Percentiles rank a stretch among this genome's conserved stretches.
Evolutionary conservation across 108 stramenopile genomes (phyloP).

Genomic region (Stephanodiscus minutulus): DNA sequence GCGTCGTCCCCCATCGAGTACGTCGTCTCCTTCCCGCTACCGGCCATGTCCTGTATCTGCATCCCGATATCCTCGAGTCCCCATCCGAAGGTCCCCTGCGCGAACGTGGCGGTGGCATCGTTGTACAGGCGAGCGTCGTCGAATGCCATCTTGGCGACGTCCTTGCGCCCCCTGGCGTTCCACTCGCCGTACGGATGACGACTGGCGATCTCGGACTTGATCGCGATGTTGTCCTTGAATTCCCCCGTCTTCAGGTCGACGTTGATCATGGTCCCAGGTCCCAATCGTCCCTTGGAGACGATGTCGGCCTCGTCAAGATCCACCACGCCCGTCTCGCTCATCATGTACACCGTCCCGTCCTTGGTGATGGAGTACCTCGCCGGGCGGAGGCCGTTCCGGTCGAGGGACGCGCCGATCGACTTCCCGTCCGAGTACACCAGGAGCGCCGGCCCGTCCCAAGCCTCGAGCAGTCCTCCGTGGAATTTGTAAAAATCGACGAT

Average conservation of each 20-base stretch:
- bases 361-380: slow-evolving; percentile 91
- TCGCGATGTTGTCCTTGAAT: slow-evolving; percentile 93
- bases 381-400: slow-evolving; percentile 93
- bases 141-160: slow-evolving; percentile 55
- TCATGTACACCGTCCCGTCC: slow-evolving; percentile 94
- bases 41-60: slow-evolving; percentile 96
- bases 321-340: slow-evolving; percentile 96
- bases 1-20: slow-evolving; percentile 99
- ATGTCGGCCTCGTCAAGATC: slow-evolving; percentile 81
- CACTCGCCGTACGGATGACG: slow-evolving; percentile 92
- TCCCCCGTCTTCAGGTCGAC: slow-evolving; percentile 87
- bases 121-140: slow-evolving; percentile 67
- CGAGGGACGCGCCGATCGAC: slow-evolving; percentile 88
- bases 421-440: slow-evolving; percentile 95
- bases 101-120: slow-evolving; percentile 82
- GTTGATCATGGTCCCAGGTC: slow-evolving; percentile 97
- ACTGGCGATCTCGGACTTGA: slow-evolving; percentile 92
- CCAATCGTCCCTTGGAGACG: slow-evolving; percentile 92
- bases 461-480: slow-evolving; percentile 94
- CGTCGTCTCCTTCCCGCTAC: slow-evolving; percentile 92
- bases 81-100: slow-evolving; percentile 92
- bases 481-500: slow-evolving; percentile 98
- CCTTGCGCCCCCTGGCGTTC: slow-evolving; percentile 76
- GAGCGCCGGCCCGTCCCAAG: slow-evolving; percentile 98
- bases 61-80: slow-evolving; percentile 95